phyloP scores from a whole-genome alignment of 345 rosid species.

The Trapa bicornis region DNA sequence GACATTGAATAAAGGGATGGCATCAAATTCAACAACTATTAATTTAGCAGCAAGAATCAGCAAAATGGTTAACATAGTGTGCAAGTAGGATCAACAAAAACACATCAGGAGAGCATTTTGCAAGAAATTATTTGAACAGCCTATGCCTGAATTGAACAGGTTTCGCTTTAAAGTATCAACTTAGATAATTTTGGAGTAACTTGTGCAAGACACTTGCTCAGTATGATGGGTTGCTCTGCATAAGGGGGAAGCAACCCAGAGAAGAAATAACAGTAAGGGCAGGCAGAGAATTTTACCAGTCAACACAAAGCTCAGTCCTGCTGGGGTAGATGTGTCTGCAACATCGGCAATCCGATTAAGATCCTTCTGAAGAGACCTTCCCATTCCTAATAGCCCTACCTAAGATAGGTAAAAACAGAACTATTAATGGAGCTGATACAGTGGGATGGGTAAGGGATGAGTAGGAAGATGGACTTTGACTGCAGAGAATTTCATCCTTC shows the following conservation, averaged over 20 bases:
- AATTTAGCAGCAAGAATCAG: neutral
- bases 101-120: too few relatives aligned
- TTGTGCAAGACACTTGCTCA: too few relatives aligned
- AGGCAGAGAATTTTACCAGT: constrained; percentile 45
- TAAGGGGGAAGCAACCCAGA: neutral
- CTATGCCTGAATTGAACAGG: neutral
- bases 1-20: neutral
- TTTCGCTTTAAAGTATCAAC: neutral
- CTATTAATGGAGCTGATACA: neutral
- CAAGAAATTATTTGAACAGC: neutral
- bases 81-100: too few relatives aligned
- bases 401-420: constrained; percentile 9
- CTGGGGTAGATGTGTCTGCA: constrained; percentile 84
- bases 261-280: neutral
- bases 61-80: neutral
- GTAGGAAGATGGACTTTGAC: neutral
- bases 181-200: neutral
- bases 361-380: constrained; percentile 64
- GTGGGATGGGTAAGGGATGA: neutral
- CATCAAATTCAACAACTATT: neutral
- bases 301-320: constrained; percentile 68
- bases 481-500: neutral
- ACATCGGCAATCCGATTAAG: constrained; percentile 69
- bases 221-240: too few relatives aligned
- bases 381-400: constrained; percentile 89